Percentiles rank a stretch among this genome's conserved stretches.
These are phyloP conservation scores for Starmerella bacillaris DNA, from an alignment of 805 yeast species.

Conservation along the genomic window DNA sequence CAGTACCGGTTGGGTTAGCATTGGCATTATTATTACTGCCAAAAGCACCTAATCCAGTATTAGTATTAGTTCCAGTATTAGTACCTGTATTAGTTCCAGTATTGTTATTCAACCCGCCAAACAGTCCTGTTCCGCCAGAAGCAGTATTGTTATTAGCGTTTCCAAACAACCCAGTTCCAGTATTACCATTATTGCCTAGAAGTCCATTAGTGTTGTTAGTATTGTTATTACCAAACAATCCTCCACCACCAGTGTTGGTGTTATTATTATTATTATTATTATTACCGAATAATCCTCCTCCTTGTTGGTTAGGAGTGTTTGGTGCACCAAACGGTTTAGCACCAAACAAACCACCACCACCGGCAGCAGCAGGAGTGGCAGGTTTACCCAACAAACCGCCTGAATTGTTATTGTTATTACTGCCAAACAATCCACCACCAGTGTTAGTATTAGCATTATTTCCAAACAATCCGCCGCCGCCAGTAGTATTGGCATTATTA, in stretches of 20 bases:
- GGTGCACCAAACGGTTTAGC: constrained; percentile 6
- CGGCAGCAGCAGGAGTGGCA: constrained; percentile 6
- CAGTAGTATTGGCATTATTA: constrained; percentile 14
- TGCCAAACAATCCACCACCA: constrained; percentile 13
- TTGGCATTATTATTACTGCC: constrained; percentile 4
- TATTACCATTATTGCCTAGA: constrained; percentile 17
- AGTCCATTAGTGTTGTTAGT: constrained; percentile 17
- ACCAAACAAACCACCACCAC: constrained; percentile 15
- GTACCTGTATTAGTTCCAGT: constrained; percentile 5
- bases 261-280: constrained; percentile 10
- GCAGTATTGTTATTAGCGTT: constrained; percentile 6
- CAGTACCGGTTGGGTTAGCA: constrained; percentile 5
- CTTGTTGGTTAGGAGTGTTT: constrained; percentile 5
- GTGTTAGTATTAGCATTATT: neutral
- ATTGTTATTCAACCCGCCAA: constrained; percentile 24
- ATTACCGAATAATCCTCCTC: constrained; percentile 29
- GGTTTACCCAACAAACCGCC: constrained; percentile 9
- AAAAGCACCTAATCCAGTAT: neutral
- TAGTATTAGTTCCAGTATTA: constrained; percentile 12
- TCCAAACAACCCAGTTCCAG: constrained; percentile 12
- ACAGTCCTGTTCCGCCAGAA: constrained; percentile 20
- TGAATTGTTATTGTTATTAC: constrained; percentile 14
- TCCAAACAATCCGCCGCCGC: constrained; percentile 8
- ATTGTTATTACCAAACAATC: constrained; percentile 4
- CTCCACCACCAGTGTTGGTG: constrained; percentile 7